These are phyloP conservation scores for Zancudomyces culisetae DNA, from an alignment of 371 early-diverging fungal genomes.

Conservation along the genomic window DNA sequence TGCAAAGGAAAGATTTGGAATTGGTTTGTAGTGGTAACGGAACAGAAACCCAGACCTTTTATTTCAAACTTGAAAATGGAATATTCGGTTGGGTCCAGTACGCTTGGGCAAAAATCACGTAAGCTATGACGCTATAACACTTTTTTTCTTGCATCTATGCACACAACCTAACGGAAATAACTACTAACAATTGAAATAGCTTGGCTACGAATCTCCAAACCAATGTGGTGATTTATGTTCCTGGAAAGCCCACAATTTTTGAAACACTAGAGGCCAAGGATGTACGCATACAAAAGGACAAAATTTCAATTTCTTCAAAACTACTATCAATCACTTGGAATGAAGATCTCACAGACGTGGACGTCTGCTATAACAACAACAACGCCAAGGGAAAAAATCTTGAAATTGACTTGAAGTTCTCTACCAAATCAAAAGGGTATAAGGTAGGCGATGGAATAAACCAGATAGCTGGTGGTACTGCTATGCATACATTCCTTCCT, in stretches of 20 bases:
- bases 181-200: constrained; percentile 1
- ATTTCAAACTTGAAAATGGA: constrained; percentile 53
- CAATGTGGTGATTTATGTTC: constrained; percentile 52
- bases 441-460: constrained; percentile 65
- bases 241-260: constrained; percentile 39
- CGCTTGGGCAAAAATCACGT: constrained; percentile 71
- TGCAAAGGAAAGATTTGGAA: constrained; percentile 40
- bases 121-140: constrained; percentile 14
- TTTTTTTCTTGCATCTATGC: background rate
- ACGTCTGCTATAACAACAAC: constrained; percentile 14
- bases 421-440: constrained; percentile 44
- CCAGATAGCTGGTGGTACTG: constrained; percentile 36
- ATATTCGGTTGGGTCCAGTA: constrained; percentile 59
- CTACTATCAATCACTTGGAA: constrained; percentile 36
- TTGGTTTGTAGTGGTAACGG: constrained; percentile 56
- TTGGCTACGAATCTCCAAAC: constrained; percentile 53
- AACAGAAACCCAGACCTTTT: constrained; percentile 79
- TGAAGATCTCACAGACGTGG: constrained; percentile 13
- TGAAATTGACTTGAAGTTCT: constrained; percentile 41
- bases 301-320: constrained; percentile 48
- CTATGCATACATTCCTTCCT: constrained; percentile 64
- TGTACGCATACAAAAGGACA: constrained; percentile 45
- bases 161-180: background rate
- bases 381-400: constrained; percentile 18
- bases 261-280: constrained; percentile 47